Conservation (phyloP, 495 filamentous ascomycete genomes). For the Tuber umbilicatum region DNA sequence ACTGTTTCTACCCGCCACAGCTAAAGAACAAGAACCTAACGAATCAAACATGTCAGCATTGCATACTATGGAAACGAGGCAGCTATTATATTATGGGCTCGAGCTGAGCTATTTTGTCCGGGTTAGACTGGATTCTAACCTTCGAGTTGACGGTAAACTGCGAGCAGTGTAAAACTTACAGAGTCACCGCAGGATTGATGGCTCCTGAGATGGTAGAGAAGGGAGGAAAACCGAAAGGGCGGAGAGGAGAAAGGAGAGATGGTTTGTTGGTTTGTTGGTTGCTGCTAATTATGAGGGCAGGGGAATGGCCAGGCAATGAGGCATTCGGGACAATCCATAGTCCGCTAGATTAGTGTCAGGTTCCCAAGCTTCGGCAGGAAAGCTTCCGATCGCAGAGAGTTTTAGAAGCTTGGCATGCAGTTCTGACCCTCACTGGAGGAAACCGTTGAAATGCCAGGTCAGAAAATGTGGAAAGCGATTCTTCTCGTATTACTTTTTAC, state of each 20-base stretch:
- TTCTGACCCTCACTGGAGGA: neutral
- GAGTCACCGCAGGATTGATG: neutral
- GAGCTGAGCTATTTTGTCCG: neutral
- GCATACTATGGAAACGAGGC: neutral
- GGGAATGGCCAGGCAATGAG: neutral
- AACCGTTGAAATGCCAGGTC: too few species aligned
- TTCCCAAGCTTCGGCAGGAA: neutral
- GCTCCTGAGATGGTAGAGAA: neutral
- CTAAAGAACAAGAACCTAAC: neutral
- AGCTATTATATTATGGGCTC: neutral
- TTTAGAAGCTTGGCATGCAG: neutral
- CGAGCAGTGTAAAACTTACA: neutral
- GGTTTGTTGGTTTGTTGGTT: neutral
- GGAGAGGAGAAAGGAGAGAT: neutral
- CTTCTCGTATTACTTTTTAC: too few species aligned
- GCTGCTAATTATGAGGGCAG: neutral
- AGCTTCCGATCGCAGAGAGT: neutral
- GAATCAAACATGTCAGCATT: neutral
- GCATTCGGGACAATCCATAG: neutral
- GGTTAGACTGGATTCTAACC: neutral
- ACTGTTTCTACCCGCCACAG: neutral
- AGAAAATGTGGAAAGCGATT: too few species aligned
- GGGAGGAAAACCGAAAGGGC: neutral
- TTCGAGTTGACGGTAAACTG: neutral
- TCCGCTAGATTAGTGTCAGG: neutral